Conservation (phyloP, 2,329 filamentous ascomycete species). For the Aspergillus pseudotamarii region DNA sequence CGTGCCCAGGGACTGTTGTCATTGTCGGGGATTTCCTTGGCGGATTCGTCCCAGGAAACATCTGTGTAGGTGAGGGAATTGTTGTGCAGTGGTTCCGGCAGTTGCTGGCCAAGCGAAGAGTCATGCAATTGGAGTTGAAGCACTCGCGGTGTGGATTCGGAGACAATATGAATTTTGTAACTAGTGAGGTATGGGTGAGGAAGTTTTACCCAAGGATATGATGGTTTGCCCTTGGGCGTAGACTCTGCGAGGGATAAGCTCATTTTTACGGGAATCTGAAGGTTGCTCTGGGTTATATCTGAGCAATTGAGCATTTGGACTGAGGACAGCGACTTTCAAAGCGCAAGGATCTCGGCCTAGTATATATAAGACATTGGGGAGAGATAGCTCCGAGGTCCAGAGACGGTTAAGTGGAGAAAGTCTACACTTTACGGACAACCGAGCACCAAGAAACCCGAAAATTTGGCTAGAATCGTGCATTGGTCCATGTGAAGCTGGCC, state of each 20-base stretch:
- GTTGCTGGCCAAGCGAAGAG: conserved; percentile 32
- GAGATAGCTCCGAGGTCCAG: background rate
- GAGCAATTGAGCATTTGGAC: background rate
- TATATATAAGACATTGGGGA: background rate
- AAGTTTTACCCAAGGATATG: conserved; percentile 47
- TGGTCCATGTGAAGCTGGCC: background rate
- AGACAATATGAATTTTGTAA: conserved; percentile 41
- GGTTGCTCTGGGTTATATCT: background rate
- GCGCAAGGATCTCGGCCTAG: background rate
- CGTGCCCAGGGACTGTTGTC: conserved; percentile 47
- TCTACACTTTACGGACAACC: background rate
- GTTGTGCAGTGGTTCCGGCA: conserved; percentile 44
- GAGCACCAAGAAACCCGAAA: background rate
- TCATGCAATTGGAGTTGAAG: conserved; percentile 39
- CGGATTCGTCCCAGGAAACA: conserved; percentile 27
- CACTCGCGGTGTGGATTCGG: conserved; percentile 29
- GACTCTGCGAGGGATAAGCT: background rate
- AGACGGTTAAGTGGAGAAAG: background rate
- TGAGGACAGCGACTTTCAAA: background rate
- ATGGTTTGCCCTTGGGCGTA: background rate
- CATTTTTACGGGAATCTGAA: conserved; percentile 5
- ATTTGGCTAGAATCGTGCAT: background rate
- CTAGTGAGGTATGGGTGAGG: conserved; percentile 52
- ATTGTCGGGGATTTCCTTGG: conserved; percentile 30
- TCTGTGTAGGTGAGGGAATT: conserved; percentile 43